phyloP scores from a whole-genome alignment of 192 early-diverging fungal genomes.

The Helicostylum pulchrum region DNA sequence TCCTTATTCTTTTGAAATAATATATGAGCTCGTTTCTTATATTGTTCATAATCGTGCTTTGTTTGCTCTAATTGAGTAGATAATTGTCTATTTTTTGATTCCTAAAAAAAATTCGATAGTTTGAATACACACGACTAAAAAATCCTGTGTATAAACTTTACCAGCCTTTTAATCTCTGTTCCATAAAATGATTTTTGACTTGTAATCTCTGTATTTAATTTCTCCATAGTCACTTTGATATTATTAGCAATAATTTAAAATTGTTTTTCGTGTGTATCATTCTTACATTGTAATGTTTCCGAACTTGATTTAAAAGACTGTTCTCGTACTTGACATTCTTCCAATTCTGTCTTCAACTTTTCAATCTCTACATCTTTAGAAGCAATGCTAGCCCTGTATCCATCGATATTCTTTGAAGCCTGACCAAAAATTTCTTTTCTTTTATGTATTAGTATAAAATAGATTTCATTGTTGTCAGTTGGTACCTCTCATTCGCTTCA shows the following conservation, averaged over 20 bases:
- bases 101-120: slow-evolving; percentile 22
- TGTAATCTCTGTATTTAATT: slow-evolving; percentile 11
- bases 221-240: background rate
- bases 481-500: slow-evolving; percentile 57
- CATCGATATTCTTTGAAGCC: slow-evolving; percentile 53
- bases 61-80: slow-evolving; percentile 42
- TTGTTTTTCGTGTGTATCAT: background rate
- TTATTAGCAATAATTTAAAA: background rate
- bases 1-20: slow-evolving; percentile 41
- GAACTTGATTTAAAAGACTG: slow-evolving; percentile 19
- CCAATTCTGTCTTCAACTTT: slow-evolving; percentile 33
- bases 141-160: background rate
- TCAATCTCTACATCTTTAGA: slow-evolving; percentile 44
- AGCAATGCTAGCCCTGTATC: slow-evolving; percentile 47
- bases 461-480: background rate
- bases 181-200: slow-evolving; percentile 10
- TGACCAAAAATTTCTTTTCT: slow-evolving; percentile 48
- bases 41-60: slow-evolving; percentile 52
- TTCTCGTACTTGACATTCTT: slow-evolving; percentile 27
- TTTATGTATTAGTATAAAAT: background rate
- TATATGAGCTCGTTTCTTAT: slow-evolving; percentile 50
- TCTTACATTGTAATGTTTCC: slow-evolving; percentile 32
- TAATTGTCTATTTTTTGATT: slow-evolving; percentile 46
- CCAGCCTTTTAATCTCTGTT: slow-evolving; percentile 6
- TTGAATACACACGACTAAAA: background rate